These are phyloP conservation scores for Phenoliferia sp. DNA, from an alignment of 1,284 basidiomycete genomes.

Conservation along the genomic window DNA sequence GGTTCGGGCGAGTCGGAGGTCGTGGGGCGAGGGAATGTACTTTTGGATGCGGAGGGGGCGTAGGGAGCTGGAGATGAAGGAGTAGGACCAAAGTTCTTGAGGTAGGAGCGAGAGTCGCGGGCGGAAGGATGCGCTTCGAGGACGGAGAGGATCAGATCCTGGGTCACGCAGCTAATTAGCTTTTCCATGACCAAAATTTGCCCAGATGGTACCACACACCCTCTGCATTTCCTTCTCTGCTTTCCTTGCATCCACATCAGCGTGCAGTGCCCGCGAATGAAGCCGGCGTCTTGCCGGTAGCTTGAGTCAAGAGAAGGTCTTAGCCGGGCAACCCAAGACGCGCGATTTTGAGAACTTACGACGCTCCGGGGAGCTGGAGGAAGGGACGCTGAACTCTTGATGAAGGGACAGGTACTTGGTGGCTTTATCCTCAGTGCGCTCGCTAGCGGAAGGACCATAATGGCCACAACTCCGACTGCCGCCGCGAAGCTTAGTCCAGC, in stretches of 20 bases:
- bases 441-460: neutral
- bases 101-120: constrained; percentile 83
- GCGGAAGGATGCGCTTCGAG: constrained; percentile 87
- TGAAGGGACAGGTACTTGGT: neutral
- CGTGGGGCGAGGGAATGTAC: constrained; percentile 27
- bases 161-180: constrained; percentile 2
- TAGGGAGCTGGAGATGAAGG: constrained; percentile 21
- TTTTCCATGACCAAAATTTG: neutral
- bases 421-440: neutral
- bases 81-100: constrained; percentile 67
- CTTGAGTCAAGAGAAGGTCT: neutral
- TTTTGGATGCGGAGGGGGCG: too few relatives aligned
- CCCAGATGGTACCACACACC: neutral
- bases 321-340: too few relatives aligned
- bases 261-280: neutral
- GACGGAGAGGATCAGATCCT: constrained; percentile 97
- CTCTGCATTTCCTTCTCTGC: constrained; percentile 25
- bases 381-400: neutral
- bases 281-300: neutral
- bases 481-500: too few relatives aligned
- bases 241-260: constrained; percentile 1
- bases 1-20: neutral
- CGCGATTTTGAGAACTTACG: too few relatives aligned
- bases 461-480: too few relatives aligned
- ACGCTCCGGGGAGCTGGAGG: neutral